Percentiles rank a stretch among this genome's conserved stretches.
These are phyloP conservation scores for Pleurotus pulmonarius DNA, from an alignment of 768 basidiomycete genomes.

Conservation along the genomic window DNA sequence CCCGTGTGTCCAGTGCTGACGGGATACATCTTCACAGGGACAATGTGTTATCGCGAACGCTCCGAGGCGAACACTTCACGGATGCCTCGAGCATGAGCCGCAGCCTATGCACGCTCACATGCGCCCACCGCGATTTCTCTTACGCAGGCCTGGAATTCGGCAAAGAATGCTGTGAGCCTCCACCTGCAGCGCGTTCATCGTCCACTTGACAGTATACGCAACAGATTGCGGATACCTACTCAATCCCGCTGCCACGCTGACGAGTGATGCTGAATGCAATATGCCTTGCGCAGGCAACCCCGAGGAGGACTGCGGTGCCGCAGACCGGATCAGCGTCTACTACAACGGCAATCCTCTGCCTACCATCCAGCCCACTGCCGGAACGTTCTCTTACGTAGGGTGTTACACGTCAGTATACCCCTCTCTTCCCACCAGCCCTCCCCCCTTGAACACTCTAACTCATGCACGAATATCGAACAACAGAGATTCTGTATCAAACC, in stretches of 20 bases:
- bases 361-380: neutral
- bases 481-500: neutral
- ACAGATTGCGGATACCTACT: slow-evolving; percentile 8
- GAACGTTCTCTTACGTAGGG: neutral
- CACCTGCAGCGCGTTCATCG: too few species aligned
- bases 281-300: slow-evolving; percentile 3
- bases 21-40: neutral
- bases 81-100: neutral
- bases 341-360: slow-evolving; percentile 5
- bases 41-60: neutral
- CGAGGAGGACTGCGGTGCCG: neutral
- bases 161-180: slow-evolving; percentile 14
- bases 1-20: neutral
- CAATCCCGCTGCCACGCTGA: neutral
- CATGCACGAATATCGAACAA: neutral
- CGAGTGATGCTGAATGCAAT: slow-evolving; percentile 1
- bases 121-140: slow-evolving; percentile 8
- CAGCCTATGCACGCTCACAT: slow-evolving; percentile 2
- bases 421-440: too few species aligned
- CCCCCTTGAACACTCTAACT: too few species aligned
- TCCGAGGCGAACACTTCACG: neutral
- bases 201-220: too few species aligned
- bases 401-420: neutral
- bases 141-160: slow-evolving; percentile 14
- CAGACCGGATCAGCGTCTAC: slow-evolving; percentile 1